Percentiles rank a stretch among this genome's conserved stretches.
Conservation (phyloP, 768 basidiomycete species). For the Mrakia blollopis region DNA sequence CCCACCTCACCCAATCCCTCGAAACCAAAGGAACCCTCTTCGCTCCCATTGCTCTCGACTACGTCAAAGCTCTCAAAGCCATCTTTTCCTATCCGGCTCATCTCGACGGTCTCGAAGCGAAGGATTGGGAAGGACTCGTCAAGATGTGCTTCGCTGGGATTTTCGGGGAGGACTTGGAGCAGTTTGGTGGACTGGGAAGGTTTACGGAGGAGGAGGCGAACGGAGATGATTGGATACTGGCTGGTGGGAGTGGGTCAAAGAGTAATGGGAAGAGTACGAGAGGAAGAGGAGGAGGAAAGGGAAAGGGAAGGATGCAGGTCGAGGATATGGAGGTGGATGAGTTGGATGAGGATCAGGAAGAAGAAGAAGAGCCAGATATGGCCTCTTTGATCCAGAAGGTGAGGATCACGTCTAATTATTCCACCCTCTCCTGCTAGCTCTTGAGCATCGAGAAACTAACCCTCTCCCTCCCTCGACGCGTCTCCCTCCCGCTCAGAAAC, state of each 20-base stretch:
- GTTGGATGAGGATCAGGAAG: slow-evolving; percentile 36
- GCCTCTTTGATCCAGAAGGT: slow-evolving; percentile 23
- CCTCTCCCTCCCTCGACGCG: slow-evolving; percentile 36
- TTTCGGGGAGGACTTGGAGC: slow-evolving; percentile 22
- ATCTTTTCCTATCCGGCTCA: slow-evolving; percentile 67
- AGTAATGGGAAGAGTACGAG: not conserved
- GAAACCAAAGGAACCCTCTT: slow-evolving; percentile 55
- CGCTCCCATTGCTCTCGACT: slow-evolving; percentile 66
- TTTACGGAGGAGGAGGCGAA: slow-evolving; percentile 9
- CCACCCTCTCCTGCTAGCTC: slow-evolving; percentile 27
- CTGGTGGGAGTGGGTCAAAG: not conserved
- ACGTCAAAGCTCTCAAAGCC: slow-evolving; percentile 67
- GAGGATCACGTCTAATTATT: not conserved
- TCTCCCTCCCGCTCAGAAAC: slow-evolving; percentile 3
- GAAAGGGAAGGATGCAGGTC: slow-evolving; percentile 22
- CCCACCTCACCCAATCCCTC: slow-evolving; percentile 62
- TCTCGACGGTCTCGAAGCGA: slow-evolving; percentile 64
- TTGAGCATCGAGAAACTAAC: slow-evolving; percentile 39
- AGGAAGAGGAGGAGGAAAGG: slow-evolving; percentile 1
- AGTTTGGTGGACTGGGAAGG: not conserved
- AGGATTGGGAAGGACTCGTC: slow-evolving; percentile 63
- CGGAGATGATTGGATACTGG: slow-evolving; percentile 5
- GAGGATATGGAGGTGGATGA: slow-evolving; percentile 38
- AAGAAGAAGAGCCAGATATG: slow-evolving; percentile 37
- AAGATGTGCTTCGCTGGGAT: slow-evolving; percentile 72